Evolutionary conservation across 2,329 filamentous ascomycete species (phyloP), one percentile per base, ranked within the genome.

Genomic region (Calonectria pseudoturangicola): DNA sequence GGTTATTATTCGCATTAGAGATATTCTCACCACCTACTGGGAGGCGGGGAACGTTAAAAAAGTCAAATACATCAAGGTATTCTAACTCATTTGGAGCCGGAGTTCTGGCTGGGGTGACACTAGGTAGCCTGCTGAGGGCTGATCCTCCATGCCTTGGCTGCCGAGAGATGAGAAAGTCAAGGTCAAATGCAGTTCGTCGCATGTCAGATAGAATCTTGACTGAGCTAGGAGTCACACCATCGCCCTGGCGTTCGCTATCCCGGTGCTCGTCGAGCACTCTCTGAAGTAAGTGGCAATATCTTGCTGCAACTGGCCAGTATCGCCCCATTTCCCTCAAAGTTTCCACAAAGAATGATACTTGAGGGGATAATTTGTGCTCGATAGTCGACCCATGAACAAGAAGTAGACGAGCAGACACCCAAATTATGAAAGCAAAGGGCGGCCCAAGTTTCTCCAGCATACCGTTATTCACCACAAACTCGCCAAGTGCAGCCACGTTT

Each of bases 371-470:
- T 74, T 93, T 94, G 82, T 94, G 94, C 76, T 97, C 94, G 68
- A 97, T 95, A 0, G 95, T 98, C 9, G 94, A 97, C 30, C 95
- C 95, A 82, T 98, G 95, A 3, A 98, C 96, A 10, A 98, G 92
- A 6, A 98, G 88, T 4, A 98, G 88, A 4, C 96, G 93, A 7
- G 96, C 95, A 3, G 94, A 95, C 18, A 98, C 96, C 96, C 96
- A 98, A 2, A 98, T 88, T 0, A 94, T 95, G 81, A 98, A 98
- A 4, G 95, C 95, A 82, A 98, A 98, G 0, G 95, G 95, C 0
- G 95, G 95, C 0, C 96, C 96, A 18, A 98, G 90, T 82, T 95
- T 95, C 63, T 92, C 89, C 25, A 98, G 88, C 82, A 98, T 90
- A 65, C 89, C 89, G 78, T 95, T 93, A 73, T 91, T 91, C 33